These are phyloP conservation scores for Lunasporangiospora selenospora DNA, from an alignment of 192 early-diverging fungal species.

Conservation along the genomic window DNA sequence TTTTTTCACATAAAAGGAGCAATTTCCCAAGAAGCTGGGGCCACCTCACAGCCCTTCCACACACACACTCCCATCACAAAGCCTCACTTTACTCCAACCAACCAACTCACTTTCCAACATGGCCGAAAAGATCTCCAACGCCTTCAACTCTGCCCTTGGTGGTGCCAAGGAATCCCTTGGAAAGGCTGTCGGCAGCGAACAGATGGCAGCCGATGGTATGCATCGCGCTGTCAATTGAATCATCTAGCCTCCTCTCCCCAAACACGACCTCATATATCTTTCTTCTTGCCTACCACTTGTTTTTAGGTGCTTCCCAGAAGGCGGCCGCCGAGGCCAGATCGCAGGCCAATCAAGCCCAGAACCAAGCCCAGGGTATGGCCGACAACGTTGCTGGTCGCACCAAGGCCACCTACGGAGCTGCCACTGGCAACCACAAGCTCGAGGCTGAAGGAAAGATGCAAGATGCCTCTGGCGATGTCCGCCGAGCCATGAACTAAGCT, in stretches of 20 bases:
- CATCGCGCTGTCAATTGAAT: background rate
- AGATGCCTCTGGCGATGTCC: slow-evolving; percentile 8
- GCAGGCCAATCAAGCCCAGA: background rate
- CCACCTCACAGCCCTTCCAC: background rate
- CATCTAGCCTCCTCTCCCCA: background rate
- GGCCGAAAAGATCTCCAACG: slow-evolving; percentile 20
- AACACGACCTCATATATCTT: background rate
- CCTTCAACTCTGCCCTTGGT: slow-evolving; percentile 12
- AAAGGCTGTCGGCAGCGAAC: slow-evolving; percentile 25
- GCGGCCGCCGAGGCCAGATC: slow-evolving; percentile 21
- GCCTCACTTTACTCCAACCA: background rate
- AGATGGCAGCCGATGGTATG: slow-evolving; percentile 22
- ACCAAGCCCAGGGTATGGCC: slow-evolving; percentile 10
- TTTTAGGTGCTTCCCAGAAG: slow-evolving; percentile 25
- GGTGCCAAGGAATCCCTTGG: slow-evolving; percentile 24
- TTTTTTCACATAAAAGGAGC: background rate
- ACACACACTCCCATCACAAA: background rate
- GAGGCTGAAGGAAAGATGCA: slow-evolving; percentile 25
- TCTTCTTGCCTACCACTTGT: background rate
- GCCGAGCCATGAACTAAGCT: slow-evolving; percentile 14
- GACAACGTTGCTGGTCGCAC: slow-evolving; percentile 17
- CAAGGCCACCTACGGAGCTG: slow-evolving; percentile 20
- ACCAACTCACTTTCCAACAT: slow-evolving; percentile 12
- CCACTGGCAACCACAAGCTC: slow-evolving; percentile 14
- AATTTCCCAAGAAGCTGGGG: too few relatives aligned